phyloP scores from a whole-genome alignment of 495 filamentous ascomycete genomes.

The Tetracladium setigerum region DNA sequence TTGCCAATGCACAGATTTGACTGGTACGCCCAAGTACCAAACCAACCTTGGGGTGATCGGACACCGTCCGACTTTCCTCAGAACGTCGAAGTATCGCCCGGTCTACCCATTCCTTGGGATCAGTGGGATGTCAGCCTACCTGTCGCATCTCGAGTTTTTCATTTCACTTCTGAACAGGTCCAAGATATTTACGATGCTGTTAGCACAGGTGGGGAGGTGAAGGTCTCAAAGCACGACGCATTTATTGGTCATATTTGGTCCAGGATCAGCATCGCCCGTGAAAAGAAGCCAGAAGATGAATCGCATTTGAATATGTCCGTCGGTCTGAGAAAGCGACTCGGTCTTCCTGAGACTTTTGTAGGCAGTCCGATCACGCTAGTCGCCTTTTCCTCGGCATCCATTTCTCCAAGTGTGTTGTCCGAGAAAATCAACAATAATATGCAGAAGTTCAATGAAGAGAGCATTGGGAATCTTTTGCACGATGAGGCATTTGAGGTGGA shows the following conservation, averaged over 20 bases:
- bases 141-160: constrained; percentile 25
- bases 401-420: constrained; percentile 21
- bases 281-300: constrained; percentile 13
- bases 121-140: constrained; percentile 26
- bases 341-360: constrained; percentile 27
- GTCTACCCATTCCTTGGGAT: constrained; percentile 28
- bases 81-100: constrained; percentile 19
- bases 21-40: constrained; percentile 23
- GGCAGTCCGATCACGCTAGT: constrained; percentile 27
- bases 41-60: constrained; percentile 18
- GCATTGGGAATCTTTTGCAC: constrained; percentile 26
- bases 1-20: constrained; percentile 32
- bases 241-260: constrained; percentile 33
- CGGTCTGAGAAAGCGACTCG: constrained; percentile 25
- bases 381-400: background rate
- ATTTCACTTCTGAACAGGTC: constrained; percentile 22
- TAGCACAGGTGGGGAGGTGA: background rate
- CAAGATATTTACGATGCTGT: constrained; percentile 16
- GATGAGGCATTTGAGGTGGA: constrained; percentile 27
- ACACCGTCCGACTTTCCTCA: constrained; percentile 15
- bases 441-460: constrained; percentile 26
- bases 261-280: constrained; percentile 27
- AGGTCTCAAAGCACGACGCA: constrained; percentile 29
- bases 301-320: constrained; percentile 29
- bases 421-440: constrained; percentile 23